Base-by-base conservation (phyloP, 108 stramenopile genomes). In the Stephanodiscus minutulus region DNA sequence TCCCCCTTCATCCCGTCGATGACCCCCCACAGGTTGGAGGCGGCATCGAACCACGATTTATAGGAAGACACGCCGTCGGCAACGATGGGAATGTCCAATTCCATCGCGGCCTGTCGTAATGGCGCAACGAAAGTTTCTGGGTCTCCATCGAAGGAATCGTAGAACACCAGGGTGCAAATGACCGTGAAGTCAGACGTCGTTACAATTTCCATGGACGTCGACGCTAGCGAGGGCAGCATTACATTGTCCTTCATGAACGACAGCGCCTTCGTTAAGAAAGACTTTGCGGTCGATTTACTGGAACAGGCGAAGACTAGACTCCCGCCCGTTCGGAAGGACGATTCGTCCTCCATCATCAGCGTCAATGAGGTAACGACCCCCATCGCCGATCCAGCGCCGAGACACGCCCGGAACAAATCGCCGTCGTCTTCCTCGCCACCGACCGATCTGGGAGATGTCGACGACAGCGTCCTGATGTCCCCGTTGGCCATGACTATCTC, bases 341-440 rank as follows among this genome's bases (percentile, higher is more conserved):
- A 36, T 7, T 35, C 70, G 5, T 62, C 48, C 0, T 71, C 62
- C 70, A 71, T 64, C 63, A 17, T 48, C 1, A 71, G 22, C 25
- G 70, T 71, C 61, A 64, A 52, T 11, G 70, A 71, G 24, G 70
- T 71, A 33, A 71, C 70, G n/a, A 71, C 63, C 20, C 70, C 70
- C 63, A 71, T 33, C 48, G 70, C 70, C 37, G 70, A 71, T 46
- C 70, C 70, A 4, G 70, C 70, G 27, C 70, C 70, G 10, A 71
- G 70, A 31, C 61, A 64, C 7, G 70, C 70, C 27, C 49, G 70
- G 44, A 71, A 71, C 24, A 71, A 33, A 44, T 70, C 37, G 22
- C 4, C 41, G 7, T 70, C 60, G 21, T 71, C 70, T 8, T 46
- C 63, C 5, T 36, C n/a, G 18, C 4, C 7, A 29, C 10, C 55